These are phyloP conservation scores for Aphanomyces invadans DNA, from an alignment of 352 stramenopile species.

Conservation along the genomic window DNA sequence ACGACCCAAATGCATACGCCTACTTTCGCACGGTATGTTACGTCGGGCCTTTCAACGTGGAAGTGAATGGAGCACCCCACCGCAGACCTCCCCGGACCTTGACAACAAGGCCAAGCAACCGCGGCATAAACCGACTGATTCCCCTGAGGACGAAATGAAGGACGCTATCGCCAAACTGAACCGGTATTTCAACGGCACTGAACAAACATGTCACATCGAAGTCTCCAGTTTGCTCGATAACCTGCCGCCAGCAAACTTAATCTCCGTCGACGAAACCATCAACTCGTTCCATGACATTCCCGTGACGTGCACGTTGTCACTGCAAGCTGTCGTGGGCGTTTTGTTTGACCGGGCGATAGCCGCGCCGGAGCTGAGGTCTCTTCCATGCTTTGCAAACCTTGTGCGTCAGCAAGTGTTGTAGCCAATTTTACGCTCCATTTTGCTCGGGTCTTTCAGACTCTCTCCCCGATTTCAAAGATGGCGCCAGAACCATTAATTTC, in stretches of 20 bases:
- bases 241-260: constrained; percentile 35
- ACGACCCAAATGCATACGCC: constrained; percentile 60
- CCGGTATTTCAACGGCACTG: not conserved
- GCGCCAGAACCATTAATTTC: constrained; percentile 79
- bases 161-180: constrained; percentile 15
- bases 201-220: no score
- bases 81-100: constrained; percentile 18
- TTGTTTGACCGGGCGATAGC: constrained; percentile 72
- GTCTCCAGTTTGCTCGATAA: constrained; percentile 51
- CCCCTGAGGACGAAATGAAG: constrained; percentile 26
- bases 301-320: constrained; percentile 61
- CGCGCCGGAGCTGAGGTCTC: constrained; percentile 44
- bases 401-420: constrained; percentile 22
- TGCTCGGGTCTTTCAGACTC: constrained; percentile 53
- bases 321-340: constrained; percentile 57
- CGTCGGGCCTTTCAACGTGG: no score
- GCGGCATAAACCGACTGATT: constrained; percentile 44
- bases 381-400: not conserved
- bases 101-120: constrained; percentile 33
- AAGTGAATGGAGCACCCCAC: no score
- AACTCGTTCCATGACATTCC: constrained; percentile 48
- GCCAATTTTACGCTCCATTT: constrained; percentile 54
- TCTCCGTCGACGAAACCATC: constrained; percentile 35
- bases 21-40: constrained; percentile 49
- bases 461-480: constrained; percentile 73